These are phyloP conservation scores for Verticillium longisporum DNA, from an alignment of 2,329 filamentous ascomycete species.

Conservation along the genomic window DNA sequence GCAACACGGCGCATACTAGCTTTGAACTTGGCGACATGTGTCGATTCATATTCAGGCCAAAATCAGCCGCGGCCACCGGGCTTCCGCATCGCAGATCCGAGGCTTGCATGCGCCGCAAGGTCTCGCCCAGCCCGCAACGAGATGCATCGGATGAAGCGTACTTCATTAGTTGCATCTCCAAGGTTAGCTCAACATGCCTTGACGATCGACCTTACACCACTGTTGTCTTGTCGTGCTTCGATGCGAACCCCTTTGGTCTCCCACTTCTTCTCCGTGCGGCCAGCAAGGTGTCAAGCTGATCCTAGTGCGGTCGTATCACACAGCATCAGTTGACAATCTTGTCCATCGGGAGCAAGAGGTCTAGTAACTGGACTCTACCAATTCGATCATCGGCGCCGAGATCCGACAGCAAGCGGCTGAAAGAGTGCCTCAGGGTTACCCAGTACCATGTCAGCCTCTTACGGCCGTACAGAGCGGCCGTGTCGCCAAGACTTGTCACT, in stretches of 20 bases:
- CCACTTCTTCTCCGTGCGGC: neutral
- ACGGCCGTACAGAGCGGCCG: neutral
- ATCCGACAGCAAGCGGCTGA: neutral
- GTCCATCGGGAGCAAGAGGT: neutral
- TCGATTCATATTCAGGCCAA: neutral
- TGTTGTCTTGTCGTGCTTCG: neutral
- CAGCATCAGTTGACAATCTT: neutral
- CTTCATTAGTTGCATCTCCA: neutral
- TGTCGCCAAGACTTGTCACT: neutral
- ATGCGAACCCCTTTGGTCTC: neutral
- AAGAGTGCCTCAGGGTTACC: neutral
- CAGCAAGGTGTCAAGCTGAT: neutral
- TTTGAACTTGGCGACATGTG: neutral
- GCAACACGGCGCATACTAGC: neutral
- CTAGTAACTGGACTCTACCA: neutral
- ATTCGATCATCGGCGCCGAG: neutral
- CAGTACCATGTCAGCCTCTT: neutral
- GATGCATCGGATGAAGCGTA: neutral
- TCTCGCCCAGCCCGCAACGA: neutral
- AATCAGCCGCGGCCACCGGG: neutral
- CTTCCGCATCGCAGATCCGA: neutral
- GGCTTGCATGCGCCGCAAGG: neutral
- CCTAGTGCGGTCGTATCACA: neutral
- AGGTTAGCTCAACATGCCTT: neutral
- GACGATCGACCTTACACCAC: neutral